Conservation (phyloP, 2,329 filamentous ascomycete genomes). For the Curvularia spicifera region DNA sequence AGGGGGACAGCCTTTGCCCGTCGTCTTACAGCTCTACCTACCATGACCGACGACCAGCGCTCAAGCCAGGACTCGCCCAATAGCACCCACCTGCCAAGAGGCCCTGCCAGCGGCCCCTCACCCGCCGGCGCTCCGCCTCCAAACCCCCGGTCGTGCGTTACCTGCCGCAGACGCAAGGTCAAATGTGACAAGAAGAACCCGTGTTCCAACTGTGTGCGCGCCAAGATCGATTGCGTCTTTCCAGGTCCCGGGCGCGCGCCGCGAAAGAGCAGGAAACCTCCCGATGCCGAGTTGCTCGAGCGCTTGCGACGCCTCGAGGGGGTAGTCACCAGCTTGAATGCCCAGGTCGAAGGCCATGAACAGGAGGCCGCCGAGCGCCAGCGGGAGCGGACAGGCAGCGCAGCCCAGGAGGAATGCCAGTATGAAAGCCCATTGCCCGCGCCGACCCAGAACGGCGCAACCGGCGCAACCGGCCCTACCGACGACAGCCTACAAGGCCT, state of each 20-base stretch:
- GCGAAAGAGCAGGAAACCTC: slow-evolving; percentile 70
- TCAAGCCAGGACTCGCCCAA: slow-evolving; percentile 26
- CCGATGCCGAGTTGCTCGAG: slow-evolving; percentile 75
- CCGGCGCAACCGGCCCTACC: slow-evolving; percentile 29
- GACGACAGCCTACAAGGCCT: slow-evolving; percentile 47
- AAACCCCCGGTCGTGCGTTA: slow-evolving; percentile 47
- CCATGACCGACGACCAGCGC: slow-evolving; percentile 33
- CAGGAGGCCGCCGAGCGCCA: slow-evolving; percentile 42
- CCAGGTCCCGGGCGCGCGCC: slow-evolving; percentile 76
- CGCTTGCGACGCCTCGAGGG: slow-evolving; percentile 75
- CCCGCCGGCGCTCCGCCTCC: slow-evolving; percentile 20
- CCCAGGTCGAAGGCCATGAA: slow-evolving; percentile 47
- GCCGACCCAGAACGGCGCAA: slow-evolving; percentile 13
- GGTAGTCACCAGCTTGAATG: slow-evolving; percentile 69
- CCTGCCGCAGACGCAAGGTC: slow-evolving; percentile 63
- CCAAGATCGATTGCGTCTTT: slow-evolving; percentile 74
- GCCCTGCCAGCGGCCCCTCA: slow-evolving; percentile 25
- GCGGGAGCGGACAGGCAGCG: slow-evolving; percentile 22
- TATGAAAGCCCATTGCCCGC: neutral
- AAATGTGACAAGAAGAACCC: slow-evolving; percentile 80
- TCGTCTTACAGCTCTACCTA: neutral
- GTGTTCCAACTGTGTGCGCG: slow-evolving; percentile 75
- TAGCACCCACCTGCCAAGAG: slow-evolving; percentile 28
- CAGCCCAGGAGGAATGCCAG: slow-evolving; percentile 18
- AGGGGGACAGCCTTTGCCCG: neutral